Evolutionary conservation across 441 rosid species (phyloP).

Genomic region (Populus hybrid): DNA sequence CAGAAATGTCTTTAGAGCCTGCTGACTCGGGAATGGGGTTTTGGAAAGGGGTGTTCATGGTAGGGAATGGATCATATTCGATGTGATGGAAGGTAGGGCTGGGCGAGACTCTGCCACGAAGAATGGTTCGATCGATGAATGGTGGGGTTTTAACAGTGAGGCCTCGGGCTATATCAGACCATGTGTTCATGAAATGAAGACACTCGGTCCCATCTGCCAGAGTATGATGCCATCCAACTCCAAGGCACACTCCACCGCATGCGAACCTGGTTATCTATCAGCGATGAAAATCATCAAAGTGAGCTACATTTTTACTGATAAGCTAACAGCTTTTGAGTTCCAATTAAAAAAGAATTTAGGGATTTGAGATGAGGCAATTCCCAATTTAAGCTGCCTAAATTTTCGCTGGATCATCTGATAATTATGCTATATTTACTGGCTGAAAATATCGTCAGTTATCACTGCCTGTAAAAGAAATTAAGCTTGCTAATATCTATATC

Average conservation of each 20-base stretch:
- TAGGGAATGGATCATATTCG: not conserved
- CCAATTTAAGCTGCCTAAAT: not conserved
- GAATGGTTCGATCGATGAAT: conserved; percentile 4
- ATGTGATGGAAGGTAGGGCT: conserved; percentile 1
- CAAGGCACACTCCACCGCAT: conserved; percentile 22
- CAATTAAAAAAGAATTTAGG: not conserved
- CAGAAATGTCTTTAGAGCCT: not conserved
- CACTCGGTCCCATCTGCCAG: too few species aligned
- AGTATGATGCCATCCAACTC: too few species aligned
- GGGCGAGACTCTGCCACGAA: not conserved
- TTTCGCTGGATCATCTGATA: not conserved
- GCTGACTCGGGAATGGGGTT: not conserved
- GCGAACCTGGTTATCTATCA: conserved; percentile 12
- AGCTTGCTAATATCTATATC: too few species aligned
- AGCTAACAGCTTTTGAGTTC: not conserved
- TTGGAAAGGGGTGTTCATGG: not conserved
- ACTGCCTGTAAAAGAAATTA: not conserved
- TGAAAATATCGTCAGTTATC: not conserved
- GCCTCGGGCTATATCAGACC: conserved; percentile 7
- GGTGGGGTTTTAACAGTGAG: not conserved
- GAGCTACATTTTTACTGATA: not conserved
- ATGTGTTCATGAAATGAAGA: too few species aligned
- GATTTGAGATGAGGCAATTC: too few species aligned
- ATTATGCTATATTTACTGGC: not conserved
- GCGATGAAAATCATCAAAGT: not conserved